phyloP scores from a whole-genome alignment of 108 stramenopile genomes.

The Skeletonema menzelii region DNA sequence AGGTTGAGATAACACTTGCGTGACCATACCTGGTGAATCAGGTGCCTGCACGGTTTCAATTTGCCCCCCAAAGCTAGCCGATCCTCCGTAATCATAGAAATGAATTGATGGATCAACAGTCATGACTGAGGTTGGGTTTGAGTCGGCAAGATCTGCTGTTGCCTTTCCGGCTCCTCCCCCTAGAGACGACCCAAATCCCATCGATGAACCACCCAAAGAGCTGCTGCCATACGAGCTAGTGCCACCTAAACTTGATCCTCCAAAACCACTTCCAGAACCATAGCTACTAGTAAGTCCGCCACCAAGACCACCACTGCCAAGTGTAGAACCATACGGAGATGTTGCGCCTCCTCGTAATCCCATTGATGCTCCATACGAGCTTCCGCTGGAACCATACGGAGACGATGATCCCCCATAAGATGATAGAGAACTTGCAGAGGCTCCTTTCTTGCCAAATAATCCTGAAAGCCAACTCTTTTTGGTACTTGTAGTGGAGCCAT shows the following conservation, averaged over 20 bases:
- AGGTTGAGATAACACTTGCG: constrained; percentile 41
- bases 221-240: constrained; percentile 8
- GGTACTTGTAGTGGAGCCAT: background rate
- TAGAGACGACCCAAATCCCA: constrained; percentile 10
- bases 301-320: background rate
- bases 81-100: constrained; percentile 37
- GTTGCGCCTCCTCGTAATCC: background rate
- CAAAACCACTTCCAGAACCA: background rate
- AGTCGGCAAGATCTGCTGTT: constrained; percentile 31
- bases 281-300: background rate
- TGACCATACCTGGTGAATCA: constrained; percentile 34
- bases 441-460: constrained; percentile 2
- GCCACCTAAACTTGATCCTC: background rate
- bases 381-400: background rate
- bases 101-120: constrained; percentile 28
- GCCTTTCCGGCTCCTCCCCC: constrained; percentile 10
- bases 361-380: background rate
- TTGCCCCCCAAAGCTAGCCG: constrained; percentile 30
- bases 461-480: constrained; percentile 2
- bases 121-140: constrained; percentile 26
- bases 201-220: background rate
- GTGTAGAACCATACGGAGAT: background rate
- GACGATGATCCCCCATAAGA: constrained; percentile 1
- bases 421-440: background rate
- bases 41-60: constrained; percentile 45